Evolutionary conservation across 2,329 filamentous ascomycete species (phyloP), one percentile per base, ranked within the genome.

Genomic region (Diatrype stigma): DNA sequence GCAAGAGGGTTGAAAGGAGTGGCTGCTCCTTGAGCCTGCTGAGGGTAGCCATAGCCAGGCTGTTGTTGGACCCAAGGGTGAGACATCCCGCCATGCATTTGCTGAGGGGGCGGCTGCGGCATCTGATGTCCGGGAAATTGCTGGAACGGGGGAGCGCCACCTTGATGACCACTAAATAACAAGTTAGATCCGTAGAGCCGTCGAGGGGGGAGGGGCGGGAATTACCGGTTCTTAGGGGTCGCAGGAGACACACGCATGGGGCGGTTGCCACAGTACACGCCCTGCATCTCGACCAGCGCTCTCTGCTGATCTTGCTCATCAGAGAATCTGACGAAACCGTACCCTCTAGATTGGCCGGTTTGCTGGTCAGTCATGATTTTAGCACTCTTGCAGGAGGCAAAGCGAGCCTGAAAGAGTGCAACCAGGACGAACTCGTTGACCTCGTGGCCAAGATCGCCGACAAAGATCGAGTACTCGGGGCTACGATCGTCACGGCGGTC

Each of bases 281-380:
- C 94, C 76, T 99, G 94, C 94, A 99, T 99, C 77, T 99, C 94
- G 48, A 87, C 87, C 21, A 99, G 80, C 57, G 94, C 93, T 56
- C 92, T 90, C 77, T 99, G 93, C 77, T 97, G 93, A 67, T 99
- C 94, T 60, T 85, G 83, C 77, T 97, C 93, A 60, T 96, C 90
- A 48, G 90, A 90, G 77, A 99, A 99, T 60, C 94, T 90, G 48
- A 99, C 94, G 65, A 99, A 99, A 45, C 94, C 94, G 66, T 99
- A 99, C 51, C 94, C 94, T 57, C 94, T 91, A 57, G 92, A 96
- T 82, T 97, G 93, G 63, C 94, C 94, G 57, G 89, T 96, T 74
- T 97, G 94, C 55, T 94, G 93, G 67, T 99, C 94, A 54, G 93
- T 96, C 94, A 99, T 99, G 74, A 99, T 99, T 82, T 99, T 99